Conservation (phyloP, 768 basidiomycete species). For the Leccinum obscurum region DNA sequence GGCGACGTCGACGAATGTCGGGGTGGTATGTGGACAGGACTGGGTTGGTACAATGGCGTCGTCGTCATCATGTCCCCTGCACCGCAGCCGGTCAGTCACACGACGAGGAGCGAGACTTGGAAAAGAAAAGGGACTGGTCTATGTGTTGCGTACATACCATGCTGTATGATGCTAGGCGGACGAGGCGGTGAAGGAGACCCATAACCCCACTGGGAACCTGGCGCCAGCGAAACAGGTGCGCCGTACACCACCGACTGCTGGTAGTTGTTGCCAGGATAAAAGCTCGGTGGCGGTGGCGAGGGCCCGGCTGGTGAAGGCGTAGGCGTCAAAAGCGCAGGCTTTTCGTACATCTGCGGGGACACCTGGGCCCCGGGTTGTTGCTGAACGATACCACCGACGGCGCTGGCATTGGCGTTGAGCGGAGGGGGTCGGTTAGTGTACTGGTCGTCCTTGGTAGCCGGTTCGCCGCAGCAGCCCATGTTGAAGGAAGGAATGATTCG, state of each 20-base stretch:
- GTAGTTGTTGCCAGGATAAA: conserved; percentile 20
- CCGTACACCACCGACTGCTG: conserved; percentile 27
- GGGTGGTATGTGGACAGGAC: conserved; percentile 25
- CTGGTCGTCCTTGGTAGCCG: conserved; percentile 33
- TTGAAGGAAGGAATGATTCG: background rate
- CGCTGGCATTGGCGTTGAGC: conserved; percentile 20
- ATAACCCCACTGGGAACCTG: conserved; percentile 24
- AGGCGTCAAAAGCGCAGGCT: conserved; percentile 44
- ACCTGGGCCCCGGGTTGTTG: conserved; percentile 52
- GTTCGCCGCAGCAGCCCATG: conserved; percentile 69
- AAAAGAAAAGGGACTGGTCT: background rate
- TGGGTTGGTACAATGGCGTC: conserved; percentile 30
- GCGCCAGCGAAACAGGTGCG: conserved; percentile 3
- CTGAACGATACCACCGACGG: conserved; percentile 36
- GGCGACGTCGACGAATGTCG: conserved; percentile 27
- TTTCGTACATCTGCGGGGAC: conserved; percentile 38
- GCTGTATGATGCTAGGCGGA: background rate
- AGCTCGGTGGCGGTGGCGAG: conserved; percentile 46
- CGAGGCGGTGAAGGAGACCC: conserved; percentile 20
- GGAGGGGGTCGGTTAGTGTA: conserved; percentile 35
- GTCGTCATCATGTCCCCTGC: background rate
- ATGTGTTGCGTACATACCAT: background rate
- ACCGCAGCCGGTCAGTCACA: background rate
- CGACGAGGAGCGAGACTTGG: background rate
- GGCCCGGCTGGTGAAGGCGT: conserved; percentile 35